Conservation (phyloP, 441 rosid species). For the Populus hybrid region DNA sequence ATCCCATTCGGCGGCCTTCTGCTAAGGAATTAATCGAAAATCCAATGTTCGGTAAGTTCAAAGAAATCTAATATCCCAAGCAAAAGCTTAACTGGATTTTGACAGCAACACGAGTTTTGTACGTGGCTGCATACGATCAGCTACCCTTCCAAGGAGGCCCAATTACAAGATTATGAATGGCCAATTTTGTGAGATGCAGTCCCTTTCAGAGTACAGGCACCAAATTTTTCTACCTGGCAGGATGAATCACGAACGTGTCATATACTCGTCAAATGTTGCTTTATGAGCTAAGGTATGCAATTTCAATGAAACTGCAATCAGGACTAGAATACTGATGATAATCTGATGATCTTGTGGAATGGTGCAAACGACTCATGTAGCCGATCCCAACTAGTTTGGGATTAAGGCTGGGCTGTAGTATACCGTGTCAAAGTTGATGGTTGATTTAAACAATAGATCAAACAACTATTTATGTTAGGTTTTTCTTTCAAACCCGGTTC, state of each 20-base stretch:
- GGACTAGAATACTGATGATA: neutral
- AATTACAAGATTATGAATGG: neutral
- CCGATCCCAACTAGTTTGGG: neutral
- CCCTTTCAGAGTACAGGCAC: conserved; percentile 18
- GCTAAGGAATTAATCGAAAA: conserved; percentile 59
- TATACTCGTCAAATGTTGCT: neutral
- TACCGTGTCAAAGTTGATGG: neutral
- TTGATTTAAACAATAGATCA: neutral
- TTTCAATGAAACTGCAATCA: neutral
- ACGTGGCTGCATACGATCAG: neutral
- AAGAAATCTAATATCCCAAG: conserved; percentile 24
- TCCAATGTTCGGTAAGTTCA: conserved; percentile 53
- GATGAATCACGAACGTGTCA: conserved; percentile 8
- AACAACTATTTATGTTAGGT: neutral
- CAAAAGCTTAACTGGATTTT: neutral
- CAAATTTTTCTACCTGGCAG: conserved; percentile 15
- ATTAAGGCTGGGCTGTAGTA: neutral
- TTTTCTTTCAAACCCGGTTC: neutral
- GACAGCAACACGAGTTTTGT: conserved; percentile 8
- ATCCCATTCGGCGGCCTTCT: conserved; percentile 72
- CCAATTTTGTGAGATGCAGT: conserved; percentile 13
- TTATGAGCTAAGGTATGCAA: neutral
- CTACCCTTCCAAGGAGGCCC: conserved; percentile 6
- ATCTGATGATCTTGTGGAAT: neutral
- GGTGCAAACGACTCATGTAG: neutral